A percentile compares a stretch with the other conserved stretches of the same genome.
Evolutionary conservation across 208 protist genomes (phyloP).

Genomic region (Tritrichomonas foetus): DNA sequence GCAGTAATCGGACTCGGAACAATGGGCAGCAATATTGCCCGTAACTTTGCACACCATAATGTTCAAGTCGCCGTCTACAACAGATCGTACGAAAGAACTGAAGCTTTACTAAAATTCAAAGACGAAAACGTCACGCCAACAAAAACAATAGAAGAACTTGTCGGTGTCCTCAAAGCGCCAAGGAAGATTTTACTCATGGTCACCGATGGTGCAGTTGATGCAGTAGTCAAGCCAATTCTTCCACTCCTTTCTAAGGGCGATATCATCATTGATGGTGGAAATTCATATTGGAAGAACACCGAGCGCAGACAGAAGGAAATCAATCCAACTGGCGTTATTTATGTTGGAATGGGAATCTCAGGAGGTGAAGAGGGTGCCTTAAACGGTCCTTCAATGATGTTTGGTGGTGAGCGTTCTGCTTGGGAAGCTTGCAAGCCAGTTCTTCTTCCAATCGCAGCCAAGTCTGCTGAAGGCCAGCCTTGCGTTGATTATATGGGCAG

Average conservation of each 20-base stretch:
- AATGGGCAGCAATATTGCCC: constrained; percentile 95
- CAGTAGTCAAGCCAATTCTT: constrained; percentile 69
- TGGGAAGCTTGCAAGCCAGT: constrained; percentile 82
- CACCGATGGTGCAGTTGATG: constrained; percentile 85
- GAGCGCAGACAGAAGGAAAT: constrained; percentile 73
- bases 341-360: constrained; percentile 86
- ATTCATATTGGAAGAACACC: constrained; percentile 86
- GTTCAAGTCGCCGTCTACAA: constrained; percentile 84
- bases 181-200: constrained; percentile 86
- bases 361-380: constrained; percentile 96
- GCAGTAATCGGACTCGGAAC: constrained; percentile 91
- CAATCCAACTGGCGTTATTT: constrained; percentile 71
- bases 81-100: constrained; percentile 57
- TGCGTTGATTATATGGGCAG: constrained; percentile 77
- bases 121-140: constrained; percentile 51
- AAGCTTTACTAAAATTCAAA: constrained; percentile 45
- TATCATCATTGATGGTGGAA: constrained; percentile 89
- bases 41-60: constrained; percentile 91
- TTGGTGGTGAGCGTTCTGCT: constrained; percentile 78
- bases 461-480: constrained; percentile 61
- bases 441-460: constrained; percentile 83
- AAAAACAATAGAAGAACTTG: constrained; percentile 62
- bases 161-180: constrained; percentile 68
- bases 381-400: constrained; percentile 94
- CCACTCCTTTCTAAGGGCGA: constrained; percentile 64